These are phyloP conservation scores for Candida sonorensis DNA, from an alignment of 805 yeast species.

Conservation along the genomic window DNA sequence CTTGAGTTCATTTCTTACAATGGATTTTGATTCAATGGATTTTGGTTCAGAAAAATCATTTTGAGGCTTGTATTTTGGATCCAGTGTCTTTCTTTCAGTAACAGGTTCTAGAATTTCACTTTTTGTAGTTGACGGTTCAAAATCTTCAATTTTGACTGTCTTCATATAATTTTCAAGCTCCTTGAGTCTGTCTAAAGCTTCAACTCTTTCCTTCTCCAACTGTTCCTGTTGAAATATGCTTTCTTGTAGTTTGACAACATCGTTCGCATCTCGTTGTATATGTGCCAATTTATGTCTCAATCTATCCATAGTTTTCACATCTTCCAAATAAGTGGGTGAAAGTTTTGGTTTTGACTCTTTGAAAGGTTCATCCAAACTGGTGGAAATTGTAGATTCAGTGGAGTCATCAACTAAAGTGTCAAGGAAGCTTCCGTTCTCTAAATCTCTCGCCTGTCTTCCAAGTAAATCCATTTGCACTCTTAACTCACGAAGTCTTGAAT, in stretches of 20 bases:
- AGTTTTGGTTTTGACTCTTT: slow-evolving; percentile 4
- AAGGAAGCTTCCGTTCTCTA: slow-evolving; percentile 80
- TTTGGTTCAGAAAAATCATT: no score
- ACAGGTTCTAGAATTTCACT: background rate
- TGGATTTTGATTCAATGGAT: no score
- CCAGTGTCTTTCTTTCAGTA: slow-evolving; percentile 18
- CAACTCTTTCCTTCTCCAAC: slow-evolving; percentile 50
- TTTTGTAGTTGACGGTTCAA: slow-evolving; percentile 1
- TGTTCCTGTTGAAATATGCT: slow-evolving; percentile 42
- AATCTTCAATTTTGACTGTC: slow-evolving; percentile 12
- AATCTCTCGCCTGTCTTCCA: slow-evolving; percentile 75
- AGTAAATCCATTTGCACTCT: slow-evolving; percentile 81
- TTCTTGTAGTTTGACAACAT: slow-evolving; percentile 59
- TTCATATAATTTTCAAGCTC: slow-evolving; percentile 48
- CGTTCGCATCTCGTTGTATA: slow-evolving; percentile 70
- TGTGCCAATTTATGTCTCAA: slow-evolving; percentile 52
- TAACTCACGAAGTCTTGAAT: slow-evolving; percentile 63
- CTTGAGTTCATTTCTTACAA: no score
- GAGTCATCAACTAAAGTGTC: slow-evolving; percentile 27
- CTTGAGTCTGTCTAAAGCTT: slow-evolving; percentile 65
- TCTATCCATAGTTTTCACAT: slow-evolving; percentile 46
- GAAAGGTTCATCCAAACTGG: background rate
- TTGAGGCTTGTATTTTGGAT: slow-evolving; percentile 24
- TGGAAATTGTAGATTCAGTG: slow-evolving; percentile 1
- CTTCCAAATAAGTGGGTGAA: slow-evolving; percentile 42